Percentiles rank a stretch among this genome's conserved stretches.
phyloP scores from a whole-genome alignment of 345 rosid genomes.

The Erodium maritimum region DNA sequence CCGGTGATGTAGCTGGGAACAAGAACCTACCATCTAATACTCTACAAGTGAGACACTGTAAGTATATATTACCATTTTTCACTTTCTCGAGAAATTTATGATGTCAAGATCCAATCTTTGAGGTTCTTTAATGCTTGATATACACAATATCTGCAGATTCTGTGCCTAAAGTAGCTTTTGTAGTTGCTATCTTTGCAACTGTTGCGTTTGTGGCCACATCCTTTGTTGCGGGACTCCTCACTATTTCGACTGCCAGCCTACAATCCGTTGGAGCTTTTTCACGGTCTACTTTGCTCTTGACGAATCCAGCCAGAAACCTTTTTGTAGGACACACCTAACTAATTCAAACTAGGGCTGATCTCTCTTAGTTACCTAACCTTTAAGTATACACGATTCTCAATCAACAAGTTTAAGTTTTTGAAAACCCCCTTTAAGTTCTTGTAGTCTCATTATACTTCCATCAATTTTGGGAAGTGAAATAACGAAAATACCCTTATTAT shows the following conservation, averaged over 20 bases:
- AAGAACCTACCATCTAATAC: constrained; percentile 58
- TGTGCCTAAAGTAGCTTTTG: constrained; percentile 42
- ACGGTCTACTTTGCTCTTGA: constrained; percentile 37
- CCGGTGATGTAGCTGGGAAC: constrained; percentile 84
- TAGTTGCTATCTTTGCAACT: constrained; percentile 37
- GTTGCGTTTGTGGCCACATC: constrained; percentile 45
- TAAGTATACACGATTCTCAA: too few relatives aligned
- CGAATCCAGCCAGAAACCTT: constrained; percentile 66
- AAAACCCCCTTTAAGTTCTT: too few relatives aligned
- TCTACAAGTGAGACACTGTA: constrained; percentile 72
- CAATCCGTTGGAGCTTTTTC: constrained; percentile 56
- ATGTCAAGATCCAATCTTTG: not conserved
- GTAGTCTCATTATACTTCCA: too few relatives aligned
- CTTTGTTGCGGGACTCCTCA: constrained; percentile 54
- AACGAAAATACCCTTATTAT: too few relatives aligned
- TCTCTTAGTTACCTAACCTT: not conserved
- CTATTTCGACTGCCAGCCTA: constrained; percentile 75
- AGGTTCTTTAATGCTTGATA: constrained; percentile 8
- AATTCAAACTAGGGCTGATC: not conserved
- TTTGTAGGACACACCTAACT: constrained; percentile 42
- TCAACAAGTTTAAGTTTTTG: too few relatives aligned
- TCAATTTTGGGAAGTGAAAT: too few relatives aligned
- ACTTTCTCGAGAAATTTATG: not conserved
- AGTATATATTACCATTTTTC: constrained; percentile 15
- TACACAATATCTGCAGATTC: constrained; percentile 41